Evolutionary conservation across 31 red algal species (phyloP).

Genomic region (Endocladia muricata): DNA sequence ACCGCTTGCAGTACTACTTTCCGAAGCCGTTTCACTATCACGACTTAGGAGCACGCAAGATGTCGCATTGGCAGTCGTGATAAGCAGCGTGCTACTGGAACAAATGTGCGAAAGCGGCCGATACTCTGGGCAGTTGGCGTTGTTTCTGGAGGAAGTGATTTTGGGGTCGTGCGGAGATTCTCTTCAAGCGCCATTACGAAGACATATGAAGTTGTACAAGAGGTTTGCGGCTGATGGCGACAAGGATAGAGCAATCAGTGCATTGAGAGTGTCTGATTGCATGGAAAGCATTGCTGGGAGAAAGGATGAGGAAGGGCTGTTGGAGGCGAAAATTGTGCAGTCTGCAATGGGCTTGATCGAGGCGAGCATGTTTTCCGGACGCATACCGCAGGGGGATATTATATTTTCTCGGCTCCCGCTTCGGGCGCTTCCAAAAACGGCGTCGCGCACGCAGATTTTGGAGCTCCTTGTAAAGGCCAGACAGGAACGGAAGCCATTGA

Average conservation of each 20-base stretch:
- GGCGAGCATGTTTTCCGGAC: constrained; percentile 12
- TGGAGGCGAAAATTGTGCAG: neutral
- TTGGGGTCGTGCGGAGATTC: neutral
- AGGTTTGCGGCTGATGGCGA: neutral
- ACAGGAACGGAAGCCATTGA: constrained; percentile 13
- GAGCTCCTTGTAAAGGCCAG: neutral
- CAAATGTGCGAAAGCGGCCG: constrained; percentile 9
- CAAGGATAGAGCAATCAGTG: neutral
- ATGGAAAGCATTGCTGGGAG: neutral
- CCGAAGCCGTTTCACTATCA: constrained; percentile 36
- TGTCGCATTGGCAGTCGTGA: constrained; percentile 22
- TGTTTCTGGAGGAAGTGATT: neutral
- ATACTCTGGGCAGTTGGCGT: constrained; percentile 32
- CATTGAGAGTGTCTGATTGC: neutral
- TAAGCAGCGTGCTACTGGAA: constrained; percentile 35
- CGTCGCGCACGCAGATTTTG: neutral
- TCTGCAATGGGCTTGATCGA: constrained; percentile 1
- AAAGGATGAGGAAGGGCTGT: neutral
- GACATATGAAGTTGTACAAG: neutral
- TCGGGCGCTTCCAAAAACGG: neutral
- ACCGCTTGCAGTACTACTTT: constrained; percentile 44
- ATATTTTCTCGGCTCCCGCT: neutral
- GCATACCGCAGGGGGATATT: constrained; percentile 30
- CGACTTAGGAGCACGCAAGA: constrained; percentile 21
- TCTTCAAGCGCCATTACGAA: neutral